These are phyloP conservation scores for Podospora didyma DNA, from an alignment of 495 filamentous ascomycete species.

Conservation along the genomic window DNA sequence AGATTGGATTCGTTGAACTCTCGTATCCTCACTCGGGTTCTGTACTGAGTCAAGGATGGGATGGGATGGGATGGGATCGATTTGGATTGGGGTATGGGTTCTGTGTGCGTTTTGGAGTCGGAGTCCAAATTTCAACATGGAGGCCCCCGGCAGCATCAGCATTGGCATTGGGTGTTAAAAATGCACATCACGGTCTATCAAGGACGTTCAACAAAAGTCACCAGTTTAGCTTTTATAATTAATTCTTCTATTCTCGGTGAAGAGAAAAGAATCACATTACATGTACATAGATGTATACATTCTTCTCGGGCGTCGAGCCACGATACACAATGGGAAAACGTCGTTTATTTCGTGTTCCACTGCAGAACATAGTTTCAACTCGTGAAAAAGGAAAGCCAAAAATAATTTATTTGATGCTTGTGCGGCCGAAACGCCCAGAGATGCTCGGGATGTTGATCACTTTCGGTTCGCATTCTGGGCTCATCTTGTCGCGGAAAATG, in stretches of 20 bases:
- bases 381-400: background rate
- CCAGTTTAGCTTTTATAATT: background rate
- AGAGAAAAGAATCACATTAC: background rate
- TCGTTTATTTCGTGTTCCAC: background rate
- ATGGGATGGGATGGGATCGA: no score
- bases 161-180: background rate
- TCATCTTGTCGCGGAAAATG: background rate
- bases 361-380: no score
- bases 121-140: conserved; percentile 11
- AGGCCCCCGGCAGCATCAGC: background rate
- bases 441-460: background rate
- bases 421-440: background rate
- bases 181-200: background rate
- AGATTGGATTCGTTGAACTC: conserved; percentile 75
- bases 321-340: no score
- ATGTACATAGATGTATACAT: background rate
- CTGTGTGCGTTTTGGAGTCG: conserved; percentile 14
- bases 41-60: conserved; percentile 73
- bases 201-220: background rate
- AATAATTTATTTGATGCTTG: background rate
- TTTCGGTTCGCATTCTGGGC: background rate
- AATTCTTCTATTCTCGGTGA: background rate
- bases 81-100: background rate
- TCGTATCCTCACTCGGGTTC: conserved; percentile 79
- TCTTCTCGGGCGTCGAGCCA: no score